These are phyloP conservation scores for Torulaspora microellipsoides DNA, from an alignment of 805 yeast species.

Conservation along the genomic window DNA sequence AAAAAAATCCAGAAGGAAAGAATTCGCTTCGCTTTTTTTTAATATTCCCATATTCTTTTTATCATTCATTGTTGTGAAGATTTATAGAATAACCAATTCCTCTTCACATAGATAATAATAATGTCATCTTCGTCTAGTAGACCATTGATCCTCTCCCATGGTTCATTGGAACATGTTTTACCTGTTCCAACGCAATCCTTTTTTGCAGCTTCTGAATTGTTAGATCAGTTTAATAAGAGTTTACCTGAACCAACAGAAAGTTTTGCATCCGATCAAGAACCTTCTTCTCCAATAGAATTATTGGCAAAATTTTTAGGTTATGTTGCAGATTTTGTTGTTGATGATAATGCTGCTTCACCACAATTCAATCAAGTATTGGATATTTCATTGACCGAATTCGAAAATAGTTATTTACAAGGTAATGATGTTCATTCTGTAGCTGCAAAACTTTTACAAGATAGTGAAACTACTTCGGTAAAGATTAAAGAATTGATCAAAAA, in stretches of 20 bases:
- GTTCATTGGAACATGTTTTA: slow-evolving; percentile 81
- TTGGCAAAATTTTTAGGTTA: slow-evolving; percentile 80
- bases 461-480: slow-evolving; percentile 64
- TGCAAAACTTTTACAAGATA: slow-evolving; percentile 53
- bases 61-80: too few species aligned
- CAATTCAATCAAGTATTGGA: slow-evolving; percentile 67
- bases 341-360: slow-evolving; percentile 34
- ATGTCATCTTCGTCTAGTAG: slow-evolving; percentile 43
- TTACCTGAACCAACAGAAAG: slow-evolving; percentile 82
- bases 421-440: slow-evolving; percentile 87
- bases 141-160: slow-evolving; percentile 81
- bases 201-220: slow-evolving; percentile 78
- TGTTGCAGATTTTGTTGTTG: slow-evolving; percentile 41
- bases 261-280: slow-evolving; percentile 81
- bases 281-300: slow-evolving; percentile 79
- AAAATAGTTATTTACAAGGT: slow-evolving; percentile 67
- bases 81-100: too few species aligned
- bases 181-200: slow-evolving; percentile 79
- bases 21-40: too few species aligned
- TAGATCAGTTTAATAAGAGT: slow-evolving; percentile 74
- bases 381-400: slow-evolving; percentile 76
- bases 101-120: too few species aligned
- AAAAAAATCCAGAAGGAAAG: too few species aligned
- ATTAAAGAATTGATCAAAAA: slow-evolving; percentile 70
- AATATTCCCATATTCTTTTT: too few species aligned